Percentiles rank a stretch among this genome's conserved stretches.
Conservation (phyloP, 495 filamentous ascomycete species). For the Hypoxylon subgilvum region DNA sequence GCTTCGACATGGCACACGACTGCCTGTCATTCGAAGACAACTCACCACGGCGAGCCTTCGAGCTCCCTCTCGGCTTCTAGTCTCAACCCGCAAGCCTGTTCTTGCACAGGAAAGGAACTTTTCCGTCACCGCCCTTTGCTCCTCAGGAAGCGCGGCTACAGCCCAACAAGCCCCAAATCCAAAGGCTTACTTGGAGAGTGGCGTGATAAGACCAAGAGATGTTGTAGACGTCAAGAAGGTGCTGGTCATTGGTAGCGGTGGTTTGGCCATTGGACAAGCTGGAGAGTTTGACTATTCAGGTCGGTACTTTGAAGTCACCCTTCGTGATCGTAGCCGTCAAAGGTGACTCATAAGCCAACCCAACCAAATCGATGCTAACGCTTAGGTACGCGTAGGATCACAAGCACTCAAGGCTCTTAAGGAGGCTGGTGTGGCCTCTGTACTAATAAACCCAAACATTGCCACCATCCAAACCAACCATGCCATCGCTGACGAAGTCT, state of each 20-base stretch:
- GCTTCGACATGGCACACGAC: conserved; percentile 55
- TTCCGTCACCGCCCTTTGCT: conserved; percentile 43
- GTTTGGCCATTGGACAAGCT: conserved; percentile 96
- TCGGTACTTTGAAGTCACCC: conserved; percentile 48
- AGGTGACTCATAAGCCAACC: conserved; percentile 42
- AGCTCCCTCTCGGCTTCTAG: conserved; percentile 42
- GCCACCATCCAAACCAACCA: conserved; percentile 98
- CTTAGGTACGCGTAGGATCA: conserved; percentile 65
- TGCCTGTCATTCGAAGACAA: conserved; percentile 48
- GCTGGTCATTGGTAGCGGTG: conserved; percentile 93
- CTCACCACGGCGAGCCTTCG: conserved; percentile 44
- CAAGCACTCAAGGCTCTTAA: conserved; percentile 96
- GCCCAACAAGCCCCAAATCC: conserved; percentile 76
- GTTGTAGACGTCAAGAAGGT: conserved; percentile 96
- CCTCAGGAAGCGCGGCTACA: conserved; percentile 37
- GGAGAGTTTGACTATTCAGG: conserved; percentile 99
- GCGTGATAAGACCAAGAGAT: conserved; percentile 75
- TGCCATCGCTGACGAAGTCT: conserved; percentile 94
- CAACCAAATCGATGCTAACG: conserved; percentile 15
- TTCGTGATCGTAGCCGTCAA: conserved; percentile 15
- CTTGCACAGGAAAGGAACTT: conserved; percentile 50
- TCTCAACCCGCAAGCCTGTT: conserved; percentile 32
- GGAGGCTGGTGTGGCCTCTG: conserved; percentile 93
- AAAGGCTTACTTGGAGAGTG: conserved; percentile 86
- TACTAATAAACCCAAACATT: conserved; percentile 98